Evolutionary conservation across 441 rosid species (phyloP).

Genomic region (Metrosideros polymorpha): DNA sequence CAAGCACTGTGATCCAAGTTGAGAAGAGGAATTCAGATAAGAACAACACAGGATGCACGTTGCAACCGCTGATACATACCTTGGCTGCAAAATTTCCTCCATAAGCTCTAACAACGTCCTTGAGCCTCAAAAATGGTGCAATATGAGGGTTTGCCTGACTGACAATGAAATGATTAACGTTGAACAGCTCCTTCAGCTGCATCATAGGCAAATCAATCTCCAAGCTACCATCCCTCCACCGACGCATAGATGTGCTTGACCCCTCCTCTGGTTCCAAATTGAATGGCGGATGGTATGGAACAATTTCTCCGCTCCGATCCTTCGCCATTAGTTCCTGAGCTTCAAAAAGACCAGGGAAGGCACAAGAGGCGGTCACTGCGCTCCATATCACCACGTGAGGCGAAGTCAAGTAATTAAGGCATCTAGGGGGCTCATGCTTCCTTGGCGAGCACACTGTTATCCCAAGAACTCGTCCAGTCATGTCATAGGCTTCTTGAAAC

Average conservation of each 20-base stretch:
- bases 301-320: constrained; percentile 86
- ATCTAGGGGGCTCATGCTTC: constrained; percentile 98
- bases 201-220: constrained; percentile 97
- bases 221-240: constrained; percentile 99
- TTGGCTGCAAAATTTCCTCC: constrained; percentile 98
- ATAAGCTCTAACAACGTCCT: constrained; percentile 69
- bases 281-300: constrained; percentile 95
- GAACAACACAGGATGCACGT: not conserved
- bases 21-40: not conserved
- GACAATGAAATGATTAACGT: constrained; percentile 93
- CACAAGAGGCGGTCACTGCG: constrained; percentile 96
- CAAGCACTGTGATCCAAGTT: not conserved
- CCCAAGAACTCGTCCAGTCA: constrained; percentile 87
- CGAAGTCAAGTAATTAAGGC: constrained; percentile 89
- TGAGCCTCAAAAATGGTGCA: constrained; percentile 70
- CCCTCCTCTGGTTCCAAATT: constrained; percentile 74
- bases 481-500: constrained; percentile 94
- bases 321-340: constrained; percentile 99
- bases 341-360: constrained; percentile 95
- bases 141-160: constrained; percentile 99
- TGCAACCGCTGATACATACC: constrained; percentile 28
- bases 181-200: constrained; percentile 94
- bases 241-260: constrained; percentile 46
- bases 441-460: constrained; percentile 96
- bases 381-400: constrained; percentile 99